These are phyloP conservation scores for Penicillium crystallinum DNA, from an alignment of 495 filamentous ascomycete species.

Conservation along the genomic window DNA sequence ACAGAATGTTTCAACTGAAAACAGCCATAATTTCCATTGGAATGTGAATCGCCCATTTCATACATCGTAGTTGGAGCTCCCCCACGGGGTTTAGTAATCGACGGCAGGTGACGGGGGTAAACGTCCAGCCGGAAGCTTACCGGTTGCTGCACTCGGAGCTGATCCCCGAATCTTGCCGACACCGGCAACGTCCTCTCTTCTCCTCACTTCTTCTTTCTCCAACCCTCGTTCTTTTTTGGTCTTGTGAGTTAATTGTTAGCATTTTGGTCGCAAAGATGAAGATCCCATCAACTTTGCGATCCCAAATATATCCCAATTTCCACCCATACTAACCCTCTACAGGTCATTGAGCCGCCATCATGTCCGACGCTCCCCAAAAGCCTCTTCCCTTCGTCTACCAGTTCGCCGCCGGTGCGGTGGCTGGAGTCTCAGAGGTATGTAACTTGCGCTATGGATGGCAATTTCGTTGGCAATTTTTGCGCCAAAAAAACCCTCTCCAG, in stretches of 20 bases:
- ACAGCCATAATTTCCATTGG: not conserved
- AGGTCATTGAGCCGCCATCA: conserved; percentile 33
- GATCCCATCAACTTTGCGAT: not conserved
- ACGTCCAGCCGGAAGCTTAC: conserved; percentile 9
- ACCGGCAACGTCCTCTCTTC: conserved; percentile 16
- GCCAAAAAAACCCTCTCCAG: not conserved
- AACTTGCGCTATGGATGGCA: not conserved
- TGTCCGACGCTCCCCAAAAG: conserved; percentile 53
- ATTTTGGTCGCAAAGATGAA: not conserved
- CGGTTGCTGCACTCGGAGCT: conserved; percentile 8
- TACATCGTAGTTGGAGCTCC: too few species aligned
- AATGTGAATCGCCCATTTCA: not conserved
- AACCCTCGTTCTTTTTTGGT: conserved; percentile 11
- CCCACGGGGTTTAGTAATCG: conserved; percentile 18
- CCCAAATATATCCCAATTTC: not conserved
- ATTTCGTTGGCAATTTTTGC: not conserved
- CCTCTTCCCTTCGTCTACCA: conserved; percentile 82
- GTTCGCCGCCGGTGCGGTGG: conserved; percentile 82
- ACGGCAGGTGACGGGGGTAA: conserved; percentile 9
- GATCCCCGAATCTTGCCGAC: conserved; percentile 25
- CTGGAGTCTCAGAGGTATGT: conserved; percentile 85
- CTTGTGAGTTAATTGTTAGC: conserved; percentile 5
- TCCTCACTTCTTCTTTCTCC: conserved; percentile 9
- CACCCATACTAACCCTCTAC: not conserved
- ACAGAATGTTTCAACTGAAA: not conserved